Evolutionary conservation across 371 early-diverging fungal genomes (phyloP).

Genomic region (Apophysomyces elegans): DNA sequence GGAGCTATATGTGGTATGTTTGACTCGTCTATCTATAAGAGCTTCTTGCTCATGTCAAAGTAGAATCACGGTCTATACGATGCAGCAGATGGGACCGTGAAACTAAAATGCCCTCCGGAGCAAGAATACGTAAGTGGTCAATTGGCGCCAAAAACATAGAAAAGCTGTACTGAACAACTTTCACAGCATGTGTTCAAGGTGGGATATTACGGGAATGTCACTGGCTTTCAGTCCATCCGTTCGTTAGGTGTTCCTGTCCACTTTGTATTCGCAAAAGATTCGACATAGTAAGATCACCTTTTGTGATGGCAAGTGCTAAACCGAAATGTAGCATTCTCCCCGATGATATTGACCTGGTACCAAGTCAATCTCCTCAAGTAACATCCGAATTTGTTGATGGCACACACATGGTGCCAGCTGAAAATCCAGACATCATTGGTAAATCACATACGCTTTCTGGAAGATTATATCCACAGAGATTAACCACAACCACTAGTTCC

Average conservation of each 20-base stretch:
- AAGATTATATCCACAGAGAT: too few species aligned
- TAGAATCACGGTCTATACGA: conserved; percentile 50
- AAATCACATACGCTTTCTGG: conserved; percentile 16
- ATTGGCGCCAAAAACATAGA: background rate
- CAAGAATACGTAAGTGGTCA: conserved; percentile 43
- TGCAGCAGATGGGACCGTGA: conserved; percentile 43
- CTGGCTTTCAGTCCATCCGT: conserved; percentile 19
- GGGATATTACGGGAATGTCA: conserved; percentile 14
- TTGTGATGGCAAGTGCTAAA: background rate
- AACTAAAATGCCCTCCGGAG: conserved; percentile 41
- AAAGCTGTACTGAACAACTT: background rate
- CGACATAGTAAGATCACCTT: conserved; percentile 22
- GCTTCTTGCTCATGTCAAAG: background rate
- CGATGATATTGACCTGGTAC: conserved; percentile 10
- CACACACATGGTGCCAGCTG: conserved; percentile 40
- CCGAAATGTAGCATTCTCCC: conserved; percentile 16
- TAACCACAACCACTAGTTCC: too few species aligned
- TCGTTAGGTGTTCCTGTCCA: conserved; percentile 21
- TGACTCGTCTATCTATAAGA: background rate
- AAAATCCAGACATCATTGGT: conserved; percentile 34
- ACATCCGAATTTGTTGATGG: conserved; percentile 34
- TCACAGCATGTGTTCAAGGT: conserved; percentile 30
- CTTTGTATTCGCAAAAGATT: conserved; percentile 22
- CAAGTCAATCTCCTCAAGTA: conserved; percentile 10
- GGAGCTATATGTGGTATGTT: conserved; percentile 40